Evolutionary conservation across 2,329 filamentous ascomycete genomes (phyloP).

Genomic region (Arthroderma sp.): DNA sequence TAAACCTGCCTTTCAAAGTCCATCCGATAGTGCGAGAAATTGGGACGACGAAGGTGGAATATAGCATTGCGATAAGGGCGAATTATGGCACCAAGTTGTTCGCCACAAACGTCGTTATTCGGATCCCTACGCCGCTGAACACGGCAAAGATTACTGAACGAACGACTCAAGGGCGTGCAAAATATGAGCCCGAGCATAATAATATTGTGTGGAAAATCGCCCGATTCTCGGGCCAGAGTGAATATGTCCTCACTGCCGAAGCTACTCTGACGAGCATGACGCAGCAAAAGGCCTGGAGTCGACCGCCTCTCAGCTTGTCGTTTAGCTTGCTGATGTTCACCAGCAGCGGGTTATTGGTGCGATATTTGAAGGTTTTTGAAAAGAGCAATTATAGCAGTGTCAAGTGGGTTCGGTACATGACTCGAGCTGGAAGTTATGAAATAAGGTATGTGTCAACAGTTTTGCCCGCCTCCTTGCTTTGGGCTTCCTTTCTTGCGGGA

Average conservation of each 20-base stretch:
- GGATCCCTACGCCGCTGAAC: slow-evolving; percentile 91
- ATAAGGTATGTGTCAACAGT: slow-evolving; percentile 50
- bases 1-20: slow-evolving; percentile 96
- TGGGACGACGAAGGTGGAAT: slow-evolving; percentile 94
- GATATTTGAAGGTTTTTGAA: slow-evolving; percentile 97
- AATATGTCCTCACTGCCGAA: slow-evolving; percentile 89
- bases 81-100: slow-evolving; percentile 96
- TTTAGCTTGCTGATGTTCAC: slow-evolving; percentile 98
- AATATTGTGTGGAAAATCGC: slow-evolving; percentile 99
- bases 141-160: slow-evolving; percentile 87
- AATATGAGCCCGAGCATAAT: slow-evolving; percentile 96
- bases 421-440: slow-evolving; percentile 91
- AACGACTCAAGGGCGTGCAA: slow-evolving; percentile 90
- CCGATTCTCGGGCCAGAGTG: slow-evolving; percentile 94
- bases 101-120: slow-evolving; percentile 87
- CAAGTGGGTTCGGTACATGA: slow-evolving; percentile 99
- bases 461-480: no score
- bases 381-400: slow-evolving; percentile 98
- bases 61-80: slow-evolving; percentile 92
- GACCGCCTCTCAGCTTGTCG: slow-evolving; percentile 79
- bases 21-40: slow-evolving; percentile 97
- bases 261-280: slow-evolving; percentile 93
- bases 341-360: slow-evolving; percentile 76
- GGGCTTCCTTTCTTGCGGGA: no score
- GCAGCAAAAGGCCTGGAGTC: slow-evolving; percentile 91